Conservation (phyloP, 129 eudicot species). For the Saposhnikovia divaricata region DNA sequence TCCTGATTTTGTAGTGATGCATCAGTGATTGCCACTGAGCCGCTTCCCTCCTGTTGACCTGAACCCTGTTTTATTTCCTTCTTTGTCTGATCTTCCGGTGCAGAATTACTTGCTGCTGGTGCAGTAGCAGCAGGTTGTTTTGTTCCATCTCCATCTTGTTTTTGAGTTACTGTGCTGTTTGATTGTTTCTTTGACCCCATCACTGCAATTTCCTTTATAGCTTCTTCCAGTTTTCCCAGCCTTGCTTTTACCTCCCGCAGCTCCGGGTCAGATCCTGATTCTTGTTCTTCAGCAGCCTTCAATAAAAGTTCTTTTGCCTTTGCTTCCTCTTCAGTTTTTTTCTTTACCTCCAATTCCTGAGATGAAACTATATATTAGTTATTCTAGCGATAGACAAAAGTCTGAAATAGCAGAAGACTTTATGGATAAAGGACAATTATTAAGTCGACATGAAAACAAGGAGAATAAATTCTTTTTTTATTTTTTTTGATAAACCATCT, state of each 20-base stretch:
- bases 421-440: neutral
- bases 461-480: no score
- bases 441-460: neutral
- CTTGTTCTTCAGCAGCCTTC: constrained; percentile 37
- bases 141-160: constrained; percentile 4
- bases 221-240: constrained; percentile 55
- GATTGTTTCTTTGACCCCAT: constrained; percentile 51
- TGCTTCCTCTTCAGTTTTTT: constrained; percentile 50
- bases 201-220: constrained; percentile 47
- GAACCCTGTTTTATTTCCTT: neutral
- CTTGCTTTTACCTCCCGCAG: constrained; percentile 70
- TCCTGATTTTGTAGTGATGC: constrained; percentile 13
- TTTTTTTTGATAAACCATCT: neutral
- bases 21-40: constrained; percentile 9
- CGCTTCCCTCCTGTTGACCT: constrained; percentile 11
- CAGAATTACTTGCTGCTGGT: constrained; percentile 5
- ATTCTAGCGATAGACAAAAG: neutral
- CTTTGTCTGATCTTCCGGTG: constrained; percentile 3
- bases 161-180: constrained; percentile 8
- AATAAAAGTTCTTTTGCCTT: constrained; percentile 51
- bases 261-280: constrained; percentile 36
- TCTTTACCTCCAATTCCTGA: constrained; percentile 55
- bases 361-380: neutral
- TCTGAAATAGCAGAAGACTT: neutral
- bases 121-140: constrained; percentile 13